Percentiles rank a stretch among this genome's conserved stretches.
These are phyloP conservation scores for Discostella pseudostelligera DNA, from an alignment of 108 stramenopile species.

Conservation along the genomic window DNA sequence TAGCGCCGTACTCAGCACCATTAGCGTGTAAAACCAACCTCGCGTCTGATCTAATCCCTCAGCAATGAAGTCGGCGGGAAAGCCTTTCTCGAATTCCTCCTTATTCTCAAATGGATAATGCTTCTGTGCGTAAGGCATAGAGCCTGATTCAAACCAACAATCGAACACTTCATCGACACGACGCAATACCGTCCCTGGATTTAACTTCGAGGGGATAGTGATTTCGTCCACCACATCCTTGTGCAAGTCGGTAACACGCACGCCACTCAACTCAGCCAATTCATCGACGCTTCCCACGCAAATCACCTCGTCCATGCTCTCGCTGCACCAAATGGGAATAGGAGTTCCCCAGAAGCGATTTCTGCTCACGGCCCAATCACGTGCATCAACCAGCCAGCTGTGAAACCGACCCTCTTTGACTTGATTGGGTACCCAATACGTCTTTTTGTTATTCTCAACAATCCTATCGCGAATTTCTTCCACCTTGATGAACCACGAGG, in stretches of 20 bases:
- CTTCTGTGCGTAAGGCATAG: constrained; percentile 99
- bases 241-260: constrained; percentile 90
- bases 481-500: constrained; percentile 99
- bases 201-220: constrained; percentile 93
- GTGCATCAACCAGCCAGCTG: constrained; percentile 97
- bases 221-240: constrained; percentile 94
- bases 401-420: constrained; percentile 98
- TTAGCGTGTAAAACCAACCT: constrained; percentile 99
- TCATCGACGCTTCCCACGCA: constrained; percentile 95
- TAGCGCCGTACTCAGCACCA: constrained; percentile 98
- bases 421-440: constrained; percentile 95
- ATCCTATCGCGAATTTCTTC: constrained; percentile 94
- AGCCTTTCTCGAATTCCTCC: constrained; percentile 92
- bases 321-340: constrained; percentile 98
- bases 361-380: constrained; percentile 98
- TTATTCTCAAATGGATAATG: constrained; percentile 99
- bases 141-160: constrained; percentile 99
- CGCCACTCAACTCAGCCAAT: constrained; percentile 86
- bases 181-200: constrained; percentile 79
- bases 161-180: constrained; percentile 99
- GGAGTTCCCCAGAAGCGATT: constrained; percentile 99
- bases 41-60: constrained; percentile 99
- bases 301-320: constrained; percentile 91
- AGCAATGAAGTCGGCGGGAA: constrained; percentile 99
- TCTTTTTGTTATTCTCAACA: constrained; percentile 93